Evolutionary conservation across 768 basidiomycete species (phyloP).

Genomic region (Suillus paluster): DNA sequence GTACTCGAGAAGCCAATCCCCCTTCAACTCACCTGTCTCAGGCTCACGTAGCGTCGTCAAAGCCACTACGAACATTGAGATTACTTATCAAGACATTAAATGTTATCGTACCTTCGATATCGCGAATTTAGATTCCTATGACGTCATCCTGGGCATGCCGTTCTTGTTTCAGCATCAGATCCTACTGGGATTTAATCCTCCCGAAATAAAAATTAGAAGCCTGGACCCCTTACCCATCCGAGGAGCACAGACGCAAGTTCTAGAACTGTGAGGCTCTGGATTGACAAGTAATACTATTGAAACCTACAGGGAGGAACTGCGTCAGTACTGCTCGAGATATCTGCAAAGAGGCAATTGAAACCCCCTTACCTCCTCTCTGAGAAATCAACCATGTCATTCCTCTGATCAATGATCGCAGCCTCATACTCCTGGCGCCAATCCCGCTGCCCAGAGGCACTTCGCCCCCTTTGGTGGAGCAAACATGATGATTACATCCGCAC

Average conservation of each 20-base stretch:
- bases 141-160: constrained; percentile 44
- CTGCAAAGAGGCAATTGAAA: constrained; percentile 33
- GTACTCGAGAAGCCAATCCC: constrained; percentile 30
- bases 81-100: constrained; percentile 24
- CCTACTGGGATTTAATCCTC: constrained; percentile 31
- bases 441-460: constrained; percentile 39
- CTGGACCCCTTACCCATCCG: constrained; percentile 15
- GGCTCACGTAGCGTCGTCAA: constrained; percentile 36
- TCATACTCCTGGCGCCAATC: constrained; percentile 40
- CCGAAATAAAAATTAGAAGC: constrained; percentile 20
- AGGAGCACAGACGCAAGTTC: constrained; percentile 12
- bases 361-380: constrained; percentile 33
- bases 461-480: constrained; percentile 31
- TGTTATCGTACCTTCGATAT: constrained; percentile 39
- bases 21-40: constrained; percentile 32
- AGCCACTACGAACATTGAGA: constrained; percentile 9
- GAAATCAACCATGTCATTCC: constrained; percentile 43
- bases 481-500: constrained; percentile 38
- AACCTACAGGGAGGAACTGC: constrained; percentile 17
- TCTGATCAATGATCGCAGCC: constrained; percentile 34
- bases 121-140: constrained; percentile 42
- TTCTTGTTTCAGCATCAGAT: constrained; percentile 41
- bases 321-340: constrained; percentile 27
- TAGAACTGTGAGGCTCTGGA: background rate
- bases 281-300: constrained; percentile 16